phyloP scores from a whole-genome alignment of 2,329 filamentous ascomycete genomes.

The Ramularia endophylla region DNA sequence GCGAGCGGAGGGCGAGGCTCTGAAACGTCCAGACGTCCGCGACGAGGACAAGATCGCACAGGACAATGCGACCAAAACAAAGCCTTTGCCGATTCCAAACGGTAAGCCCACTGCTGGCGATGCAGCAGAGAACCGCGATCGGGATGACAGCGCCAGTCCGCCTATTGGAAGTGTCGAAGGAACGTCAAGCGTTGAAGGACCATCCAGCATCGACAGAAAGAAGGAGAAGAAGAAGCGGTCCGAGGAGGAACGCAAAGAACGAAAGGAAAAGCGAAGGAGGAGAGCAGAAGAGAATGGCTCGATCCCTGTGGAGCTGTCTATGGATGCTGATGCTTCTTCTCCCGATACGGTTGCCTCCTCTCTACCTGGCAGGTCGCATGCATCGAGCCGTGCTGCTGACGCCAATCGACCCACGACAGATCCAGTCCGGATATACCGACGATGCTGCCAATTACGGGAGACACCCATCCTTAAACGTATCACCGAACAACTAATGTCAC shows the following conservation, averaged over 20 bases:
- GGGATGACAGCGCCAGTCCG: conserved; percentile 13
- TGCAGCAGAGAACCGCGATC: neutral
- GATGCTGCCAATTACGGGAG: conserved; percentile 90
- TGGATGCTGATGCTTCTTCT: conserved; percentile 55
- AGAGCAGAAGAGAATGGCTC: conserved; percentile 83
- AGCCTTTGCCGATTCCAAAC: conserved; percentile 15
- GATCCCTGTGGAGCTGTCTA: conserved; percentile 74
- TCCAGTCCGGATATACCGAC: conserved; percentile 83
- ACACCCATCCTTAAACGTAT: conserved; percentile 88
- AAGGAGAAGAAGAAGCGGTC: conserved; percentile 96
- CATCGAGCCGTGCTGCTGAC: conserved; percentile 39
- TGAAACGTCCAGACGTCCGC: conserved; percentile 59
- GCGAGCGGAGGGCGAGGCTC: conserved; percentile 65
- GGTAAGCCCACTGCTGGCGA: conserved; percentile 3
- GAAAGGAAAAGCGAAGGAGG: conserved; percentile 80
- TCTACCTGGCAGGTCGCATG: conserved; percentile 23
- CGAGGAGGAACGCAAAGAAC: conserved; percentile 85
- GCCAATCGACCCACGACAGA: conserved; percentile 78
- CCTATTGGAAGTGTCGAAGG: conserved; percentile 6
- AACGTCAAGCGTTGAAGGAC: conserved; percentile 22
- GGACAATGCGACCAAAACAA: conserved; percentile 31
- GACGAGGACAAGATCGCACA: conserved; percentile 52
- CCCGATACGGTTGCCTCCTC: conserved; percentile 10
- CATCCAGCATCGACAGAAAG: conserved; percentile 52
- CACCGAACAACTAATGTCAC: conserved; percentile 74